A percentile compares a stretch with the other conserved stretches of the same genome.
Conservation (phyloP, 805 yeast genomes). For the Jamesozyma lodderae region DNA sequence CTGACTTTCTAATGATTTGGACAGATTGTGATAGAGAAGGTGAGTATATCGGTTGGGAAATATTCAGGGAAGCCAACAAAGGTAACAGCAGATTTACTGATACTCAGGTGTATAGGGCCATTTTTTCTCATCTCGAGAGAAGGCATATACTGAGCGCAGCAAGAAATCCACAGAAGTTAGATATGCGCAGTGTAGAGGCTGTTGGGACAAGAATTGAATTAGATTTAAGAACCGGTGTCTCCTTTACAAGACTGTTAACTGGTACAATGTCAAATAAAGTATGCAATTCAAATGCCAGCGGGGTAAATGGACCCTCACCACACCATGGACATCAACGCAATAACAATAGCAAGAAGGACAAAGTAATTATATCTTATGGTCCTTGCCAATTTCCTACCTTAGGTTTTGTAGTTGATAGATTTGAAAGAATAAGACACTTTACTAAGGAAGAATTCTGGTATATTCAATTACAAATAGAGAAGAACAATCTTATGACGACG, state of each 20-base stretch:
- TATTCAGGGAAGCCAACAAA: conserved; percentile 57
- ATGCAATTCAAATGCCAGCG: conserved; percentile 2
- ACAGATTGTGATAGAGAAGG: conserved; percentile 98
- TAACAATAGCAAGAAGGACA: conserved; percentile 11
- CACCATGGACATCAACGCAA: background rate
- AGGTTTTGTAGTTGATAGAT: conserved; percentile 92
- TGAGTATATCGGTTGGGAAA: conserved; percentile 82
- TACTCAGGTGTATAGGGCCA: conserved; percentile 58
- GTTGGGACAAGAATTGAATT: conserved; percentile 80
- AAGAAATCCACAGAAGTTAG: conserved; percentile 49
- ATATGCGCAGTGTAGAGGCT: conserved; percentile 66
- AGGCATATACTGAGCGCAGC: conserved; percentile 72
- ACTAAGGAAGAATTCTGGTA: conserved; percentile 76
- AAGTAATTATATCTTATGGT: conserved; percentile 59
- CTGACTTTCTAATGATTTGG: conserved; percentile 79
- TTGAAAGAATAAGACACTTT: conserved; percentile 62
- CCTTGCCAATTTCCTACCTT: conserved; percentile 94
- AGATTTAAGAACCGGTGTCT: conserved; percentile 81
- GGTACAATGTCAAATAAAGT: conserved; percentile 34
- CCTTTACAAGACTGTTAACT: conserved; percentile 73
- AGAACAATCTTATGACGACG: conserved; percentile 29
- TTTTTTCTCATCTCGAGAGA: conserved; percentile 79
- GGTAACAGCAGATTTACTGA: conserved; percentile 35
- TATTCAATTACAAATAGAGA: conserved; percentile 45
- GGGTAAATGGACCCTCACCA: background rate